These are phyloP conservation scores for Suillus luteus DNA, from an alignment of 768 basidiomycete species.

Conservation along the genomic window DNA sequence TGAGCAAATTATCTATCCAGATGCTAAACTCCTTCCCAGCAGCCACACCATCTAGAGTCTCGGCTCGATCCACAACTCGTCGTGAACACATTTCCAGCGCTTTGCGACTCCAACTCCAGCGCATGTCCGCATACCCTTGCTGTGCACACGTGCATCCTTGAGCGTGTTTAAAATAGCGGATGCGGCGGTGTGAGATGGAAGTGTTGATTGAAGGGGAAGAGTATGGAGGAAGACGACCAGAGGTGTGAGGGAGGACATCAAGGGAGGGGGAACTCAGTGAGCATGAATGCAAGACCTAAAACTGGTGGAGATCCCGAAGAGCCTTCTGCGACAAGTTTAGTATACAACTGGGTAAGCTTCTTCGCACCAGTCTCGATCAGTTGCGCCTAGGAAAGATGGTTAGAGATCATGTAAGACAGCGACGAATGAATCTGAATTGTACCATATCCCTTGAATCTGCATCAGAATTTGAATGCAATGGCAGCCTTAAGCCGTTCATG, in stretches of 20 bases:
- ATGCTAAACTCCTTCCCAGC: slow-evolving; percentile 71
- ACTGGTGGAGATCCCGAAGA: slow-evolving; percentile 71
- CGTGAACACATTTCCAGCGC: slow-evolving; percentile 74
- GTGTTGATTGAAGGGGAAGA: slow-evolving; percentile 74
- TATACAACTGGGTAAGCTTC: slow-evolving; percentile 79
- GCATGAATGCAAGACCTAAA: slow-evolving; percentile 56
- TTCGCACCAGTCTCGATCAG: slow-evolving; percentile 83
- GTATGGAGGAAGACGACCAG: slow-evolving; percentile 70
- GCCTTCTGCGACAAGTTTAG: slow-evolving; percentile 85
- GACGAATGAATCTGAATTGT: neutral
- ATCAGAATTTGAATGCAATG: slow-evolving; percentile 74
- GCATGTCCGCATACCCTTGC: slow-evolving; percentile 83
- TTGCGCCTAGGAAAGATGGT: slow-evolving; percentile 46
- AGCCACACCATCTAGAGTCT: slow-evolving; percentile 62
- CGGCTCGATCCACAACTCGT: slow-evolving; percentile 68
- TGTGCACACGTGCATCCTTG: slow-evolving; percentile 80
- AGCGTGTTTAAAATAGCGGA: slow-evolving; percentile 62
- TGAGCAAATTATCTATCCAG: slow-evolving; percentile 68
- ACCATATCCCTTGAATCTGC: slow-evolving; percentile 59
- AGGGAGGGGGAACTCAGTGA: slow-evolving; percentile 55
- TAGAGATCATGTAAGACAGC: neutral
- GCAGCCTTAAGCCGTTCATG: slow-evolving; percentile 76
- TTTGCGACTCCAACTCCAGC: slow-evolving; percentile 75
- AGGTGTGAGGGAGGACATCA: slow-evolving; percentile 57
- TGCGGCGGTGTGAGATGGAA: slow-evolving; percentile 81